phyloP scores from a whole-genome alignment of 345 rosid genomes.

The Murraya paniculata region DNA sequence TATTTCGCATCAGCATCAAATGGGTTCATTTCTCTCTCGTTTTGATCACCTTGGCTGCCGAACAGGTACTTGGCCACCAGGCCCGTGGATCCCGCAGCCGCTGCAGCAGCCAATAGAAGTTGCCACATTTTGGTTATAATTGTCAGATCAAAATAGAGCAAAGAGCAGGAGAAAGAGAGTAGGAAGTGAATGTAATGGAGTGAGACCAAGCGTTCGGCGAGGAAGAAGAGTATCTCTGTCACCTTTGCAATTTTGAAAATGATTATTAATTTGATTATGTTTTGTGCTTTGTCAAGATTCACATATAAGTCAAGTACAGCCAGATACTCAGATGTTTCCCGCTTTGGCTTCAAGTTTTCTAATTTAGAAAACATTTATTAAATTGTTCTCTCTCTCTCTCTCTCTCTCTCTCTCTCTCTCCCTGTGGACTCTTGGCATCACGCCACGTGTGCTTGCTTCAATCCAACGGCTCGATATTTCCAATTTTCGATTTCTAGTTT shows the following conservation, averaged over 20 bases:
- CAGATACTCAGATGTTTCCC: constrained; percentile 62
- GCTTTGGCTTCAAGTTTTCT: constrained; percentile 34
- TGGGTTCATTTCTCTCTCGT: constrained; percentile 7
- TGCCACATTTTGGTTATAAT: constrained; percentile 59
- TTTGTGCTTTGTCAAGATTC: constrained; percentile 4
- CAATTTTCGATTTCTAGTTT: not conserved
- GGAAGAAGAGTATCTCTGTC: not conserved
- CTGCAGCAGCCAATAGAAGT: constrained; percentile 61
- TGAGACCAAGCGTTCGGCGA: not conserved
- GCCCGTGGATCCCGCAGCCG: constrained; percentile 70
- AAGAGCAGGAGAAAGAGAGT: not conserved
- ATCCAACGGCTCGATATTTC: not conserved
- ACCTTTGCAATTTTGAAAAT: not conserved
- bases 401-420: not conserved
- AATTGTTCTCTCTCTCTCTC: no score
- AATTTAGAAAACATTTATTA: constrained; percentile 5
- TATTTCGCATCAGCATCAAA: constrained; percentile 10
- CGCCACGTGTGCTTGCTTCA: not conserved
- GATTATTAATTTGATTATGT: not conserved
- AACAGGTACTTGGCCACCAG: constrained; percentile 57
- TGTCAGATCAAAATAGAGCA: not conserved
- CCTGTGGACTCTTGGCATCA: not conserved
- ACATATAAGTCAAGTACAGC: constrained; percentile 3
- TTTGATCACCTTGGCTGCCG: constrained; percentile 10
- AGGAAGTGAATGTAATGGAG: constrained; percentile 13